Evolutionary conservation across 306 rosid species (phyloP), one percentile per base, ranked within the genome.

Genomic region (Cucumis cinereus): DNA sequence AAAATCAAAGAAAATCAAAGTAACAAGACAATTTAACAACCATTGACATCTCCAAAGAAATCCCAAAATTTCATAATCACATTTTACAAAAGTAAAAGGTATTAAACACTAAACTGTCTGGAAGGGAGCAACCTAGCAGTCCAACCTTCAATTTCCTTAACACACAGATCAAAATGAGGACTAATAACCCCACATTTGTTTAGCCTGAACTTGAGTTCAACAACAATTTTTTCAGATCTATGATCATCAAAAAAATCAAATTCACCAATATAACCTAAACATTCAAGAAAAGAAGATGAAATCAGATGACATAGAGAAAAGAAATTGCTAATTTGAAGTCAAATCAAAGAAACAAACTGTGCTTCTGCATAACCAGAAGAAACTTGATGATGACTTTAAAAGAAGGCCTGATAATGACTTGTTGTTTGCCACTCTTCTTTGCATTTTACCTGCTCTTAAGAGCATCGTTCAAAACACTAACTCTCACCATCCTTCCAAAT

Each of bases 371-470:
- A 28, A 76, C 79, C 26, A 60, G 20, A 41, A 76, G 79, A 76
- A 76, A 76, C 79, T 76, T 76, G 59, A 76, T 60, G 72, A 76
- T 60, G 13, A 76, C 79, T 60, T 76, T 76, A 1, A 72, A 76
- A 28, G 79, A 76, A 4, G 79, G 79, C 58, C 79, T 59, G 57
- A 76, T 76, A 72, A 76, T 57, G 45, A 60, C 79, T 45, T 76
- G 79, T 26, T 72, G 55, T 17, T 76, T 76, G 14, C 79, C 79
- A 45, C 79, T 40, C 57, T 76, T 76, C 79, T 76, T 72, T 26
- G 79, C 79, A 60, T 76, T 76, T 58, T 76, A 76, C 79, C 60
- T 76, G 72, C 79, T 76, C 72, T 76, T 76, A 59, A 76, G 79
- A 58, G 79, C 79, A 60, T 76, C 79, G 43, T 76, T 76, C 79